Evolutionary conservation across 2,329 filamentous ascomycete genomes (phyloP).

Genomic region (Ceratocystis eucalypticola): DNA sequence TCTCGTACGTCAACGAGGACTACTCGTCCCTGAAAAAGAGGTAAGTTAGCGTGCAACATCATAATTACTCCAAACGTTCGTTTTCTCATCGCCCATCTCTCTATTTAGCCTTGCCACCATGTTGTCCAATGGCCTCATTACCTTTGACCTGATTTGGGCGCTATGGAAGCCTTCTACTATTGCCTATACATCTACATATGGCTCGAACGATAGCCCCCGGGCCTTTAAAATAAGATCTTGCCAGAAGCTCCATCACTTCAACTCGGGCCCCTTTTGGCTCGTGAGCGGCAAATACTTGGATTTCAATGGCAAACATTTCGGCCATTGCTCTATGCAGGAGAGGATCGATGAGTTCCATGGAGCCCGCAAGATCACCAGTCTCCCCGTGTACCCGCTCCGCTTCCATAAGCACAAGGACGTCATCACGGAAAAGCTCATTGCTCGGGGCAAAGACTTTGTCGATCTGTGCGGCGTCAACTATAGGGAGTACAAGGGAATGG

Average conservation of each 20-base stretch:
- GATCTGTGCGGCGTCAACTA: conserved; percentile 71
- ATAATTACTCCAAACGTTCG: no score
- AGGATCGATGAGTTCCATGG: conserved; percentile 68
- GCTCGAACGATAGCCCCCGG: conserved; percentile 59
- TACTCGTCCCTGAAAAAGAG: conserved; percentile 62
- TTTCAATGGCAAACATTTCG: conserved; percentile 36
- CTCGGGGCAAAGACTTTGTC: conserved; percentile 75
- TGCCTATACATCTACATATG: conserved; percentile 64
- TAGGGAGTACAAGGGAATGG: conserved; percentile 68
- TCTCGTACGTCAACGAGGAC: conserved; percentile 69
- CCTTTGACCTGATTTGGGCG: conserved; percentile 79
- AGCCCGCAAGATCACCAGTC: conserved; percentile 64
- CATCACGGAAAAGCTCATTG: conserved; percentile 53
- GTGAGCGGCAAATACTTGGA: background rate
- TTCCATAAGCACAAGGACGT: conserved; percentile 62
- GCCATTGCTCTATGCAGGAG: conserved; percentile 55
- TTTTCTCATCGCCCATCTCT: no score
- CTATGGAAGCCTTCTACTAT: conserved; percentile 79
- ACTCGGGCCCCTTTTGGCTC: background rate
- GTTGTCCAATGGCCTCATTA: conserved; percentile 69
- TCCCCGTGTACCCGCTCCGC: conserved; percentile 62
- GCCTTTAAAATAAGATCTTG: conserved; percentile 72
- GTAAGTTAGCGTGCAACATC: conserved; percentile 21
- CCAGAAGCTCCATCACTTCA: conserved; percentile 43
- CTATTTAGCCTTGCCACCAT: conserved; percentile 56